phyloP scores from a whole-genome alignment of 257 asterid species.

The Echites panduratus region DNA sequence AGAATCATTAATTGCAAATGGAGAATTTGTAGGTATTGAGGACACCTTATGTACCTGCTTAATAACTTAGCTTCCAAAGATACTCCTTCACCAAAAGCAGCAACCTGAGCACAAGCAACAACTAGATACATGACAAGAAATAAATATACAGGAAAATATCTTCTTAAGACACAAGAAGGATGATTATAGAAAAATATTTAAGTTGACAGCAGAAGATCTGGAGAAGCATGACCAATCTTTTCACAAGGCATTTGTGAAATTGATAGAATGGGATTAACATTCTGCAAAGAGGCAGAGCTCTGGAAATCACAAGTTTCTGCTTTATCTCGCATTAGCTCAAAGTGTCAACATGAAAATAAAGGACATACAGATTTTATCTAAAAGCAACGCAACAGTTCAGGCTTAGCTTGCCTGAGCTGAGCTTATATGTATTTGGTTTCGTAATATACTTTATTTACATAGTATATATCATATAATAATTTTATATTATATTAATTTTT shows the following conservation, averaged over 20 bases:
- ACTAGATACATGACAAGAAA: background rate
- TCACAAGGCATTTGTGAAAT: background rate
- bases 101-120: slow-evolving; percentile 54
- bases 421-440: no score
- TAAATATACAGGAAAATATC: background rate
- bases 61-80: slow-evolving; percentile 91
- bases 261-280: background rate
- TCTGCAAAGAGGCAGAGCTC: background rate
- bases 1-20: slow-evolving; percentile 19
- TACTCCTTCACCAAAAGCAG: slow-evolving; percentile 94
- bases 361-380: slow-evolving; percentile 4
- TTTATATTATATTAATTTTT: no score
- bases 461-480: no score
- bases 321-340: background rate
- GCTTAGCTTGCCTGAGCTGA: no score
- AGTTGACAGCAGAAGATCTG: background rate
- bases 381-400: no score
- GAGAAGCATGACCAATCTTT: background rate
- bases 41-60: slow-evolving; percentile 56
- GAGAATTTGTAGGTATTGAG: slow-evolving; percentile 16
- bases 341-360: slow-evolving; percentile 6
- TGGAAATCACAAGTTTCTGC: background rate
- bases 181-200: background rate
- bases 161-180: background rate
- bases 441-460: no score